Base-by-base conservation (phyloP, 129 eudicot genomes). In the Erigeron canadensis region DNA sequence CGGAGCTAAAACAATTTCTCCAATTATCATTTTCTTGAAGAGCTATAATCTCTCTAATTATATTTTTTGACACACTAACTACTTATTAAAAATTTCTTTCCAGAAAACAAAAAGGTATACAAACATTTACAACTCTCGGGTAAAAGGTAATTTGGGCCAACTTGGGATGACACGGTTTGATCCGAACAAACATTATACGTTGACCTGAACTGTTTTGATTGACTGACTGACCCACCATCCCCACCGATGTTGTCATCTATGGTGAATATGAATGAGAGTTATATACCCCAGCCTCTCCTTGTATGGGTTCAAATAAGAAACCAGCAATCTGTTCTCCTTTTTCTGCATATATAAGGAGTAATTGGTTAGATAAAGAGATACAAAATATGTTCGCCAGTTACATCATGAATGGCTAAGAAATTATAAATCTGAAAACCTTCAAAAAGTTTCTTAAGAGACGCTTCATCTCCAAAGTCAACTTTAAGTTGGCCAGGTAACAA, bases 221-320 rank as follows among this genome's bases (percentile, higher is more conserved):
- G 1, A 1, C 23, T 53, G 7, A 53, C 58, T 3, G 34, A 28
- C 34, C 34, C 34, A 28, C 58, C 58, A 17, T 10, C 58, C 58
- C 58, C 58, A 17, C 23, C 58, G 22, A 53, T 16, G 2, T 5
- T 53, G 18, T 7, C 23, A 53, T 21, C 22, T 28, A 16, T 34
- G 38, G 34, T 23, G 11, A 28, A 60, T 34, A 46, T 63, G 50
- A 28, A 28, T 67, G 22, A 72, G 38, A 72, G 2, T 75, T 50
- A 63, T 85, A 42, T 87, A 94, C 99, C 94, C 99, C 99, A 8
- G 99, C 99, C 82, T 94, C 99, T 55, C 99, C 99, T 83, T 94
- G 99, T 73, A 94, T 94, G 57, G 99, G 99, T 63, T 94, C 99
- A 77, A 90, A 94, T 64, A 94, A 74, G 79, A 94, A 94, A 16